phyloP scores from a whole-genome alignment of 805 yeast species.

The Candida boidinii region DNA sequence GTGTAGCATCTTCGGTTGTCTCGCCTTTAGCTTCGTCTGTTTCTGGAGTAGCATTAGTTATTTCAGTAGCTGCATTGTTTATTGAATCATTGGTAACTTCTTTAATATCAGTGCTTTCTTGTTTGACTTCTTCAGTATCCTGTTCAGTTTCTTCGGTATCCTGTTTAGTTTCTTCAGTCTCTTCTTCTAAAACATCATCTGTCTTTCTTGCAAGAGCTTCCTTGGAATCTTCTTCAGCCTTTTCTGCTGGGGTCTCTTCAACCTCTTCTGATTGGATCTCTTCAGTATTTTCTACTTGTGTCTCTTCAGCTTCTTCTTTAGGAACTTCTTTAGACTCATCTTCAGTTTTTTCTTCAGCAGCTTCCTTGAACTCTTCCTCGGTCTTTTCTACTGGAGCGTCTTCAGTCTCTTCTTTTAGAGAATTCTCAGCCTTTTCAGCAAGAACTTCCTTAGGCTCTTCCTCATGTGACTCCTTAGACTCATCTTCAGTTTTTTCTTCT shows the following conservation, averaged over 20 bases:
- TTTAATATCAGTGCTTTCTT: too few species aligned
- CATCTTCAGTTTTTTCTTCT: constrained; percentile 1
- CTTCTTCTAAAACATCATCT: neutral
- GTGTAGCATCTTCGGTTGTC: too few species aligned
- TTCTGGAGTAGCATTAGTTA: too few species aligned
- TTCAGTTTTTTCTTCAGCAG: neutral
- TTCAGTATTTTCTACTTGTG: neutral
- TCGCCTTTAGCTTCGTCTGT: too few species aligned
- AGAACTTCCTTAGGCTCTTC: neutral
- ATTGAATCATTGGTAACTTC: too few species aligned
- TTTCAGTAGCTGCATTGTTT: too few species aligned
- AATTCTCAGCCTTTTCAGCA: too few species aligned
- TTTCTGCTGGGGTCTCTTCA: neutral
- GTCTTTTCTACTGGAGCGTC: neutral
- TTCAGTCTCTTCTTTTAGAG: neutral
- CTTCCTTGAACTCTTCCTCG: neutral
- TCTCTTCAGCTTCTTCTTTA: neutral
- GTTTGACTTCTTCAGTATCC: neutral
- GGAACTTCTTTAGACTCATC: neutral
- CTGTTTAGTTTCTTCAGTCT: neutral
- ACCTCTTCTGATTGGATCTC: neutral
- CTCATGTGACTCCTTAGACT: neutral
- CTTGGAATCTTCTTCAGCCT: neutral
- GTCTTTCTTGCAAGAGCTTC: neutral
- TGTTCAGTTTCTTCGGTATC: neutral